Evolutionary conservation across 1,284 basidiomycete species (phyloP).

Genomic region (Ceratobasidium sp.): DNA sequence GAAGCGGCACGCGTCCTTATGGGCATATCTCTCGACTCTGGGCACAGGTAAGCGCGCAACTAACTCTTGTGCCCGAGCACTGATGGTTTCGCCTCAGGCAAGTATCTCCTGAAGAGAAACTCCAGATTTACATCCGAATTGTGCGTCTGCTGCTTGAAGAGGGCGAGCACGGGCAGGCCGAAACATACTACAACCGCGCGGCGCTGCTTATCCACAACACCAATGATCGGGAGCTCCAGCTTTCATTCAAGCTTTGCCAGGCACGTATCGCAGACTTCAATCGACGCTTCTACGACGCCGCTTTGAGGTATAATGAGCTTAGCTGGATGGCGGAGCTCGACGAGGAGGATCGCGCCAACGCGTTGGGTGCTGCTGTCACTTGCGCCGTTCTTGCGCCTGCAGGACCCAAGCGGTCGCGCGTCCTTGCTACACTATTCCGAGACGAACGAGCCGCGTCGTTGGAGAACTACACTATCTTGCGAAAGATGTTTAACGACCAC

Average conservation of each 20-base stretch:
- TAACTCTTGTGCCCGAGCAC: conserved; percentile 14
- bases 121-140: conserved; percentile 92
- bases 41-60: conserved; percentile 70
- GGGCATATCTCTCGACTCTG: conserved; percentile 90
- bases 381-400: conserved; percentile 98
- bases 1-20: conserved; percentile 91
- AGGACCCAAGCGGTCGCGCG: conserved; percentile 91
- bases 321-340: conserved; percentile 89
- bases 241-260: conserved; percentile 88
- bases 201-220: conserved; percentile 85
- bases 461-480: conserved; percentile 87
- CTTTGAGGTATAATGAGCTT: conserved; percentile 92
- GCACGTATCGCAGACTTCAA: conserved; percentile 93
- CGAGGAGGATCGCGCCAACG: conserved; percentile 86
- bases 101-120: conserved; percentile 84
- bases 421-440: conserved; percentile 90
- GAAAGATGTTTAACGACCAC: conserved; percentile 97
- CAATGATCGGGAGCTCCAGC: conserved; percentile 76
- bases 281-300: conserved; percentile 95
- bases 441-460: conserved; percentile 89
- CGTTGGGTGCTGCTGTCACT: conserved; percentile 92
- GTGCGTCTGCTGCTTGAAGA: conserved; percentile 96
- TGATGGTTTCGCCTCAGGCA: conserved; percentile 58
- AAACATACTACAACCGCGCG: conserved; percentile 97
- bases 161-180: conserved; percentile 92